Conservation (phyloP, 1,139 yeast species). For the Blastobotrys persicus region DNA sequence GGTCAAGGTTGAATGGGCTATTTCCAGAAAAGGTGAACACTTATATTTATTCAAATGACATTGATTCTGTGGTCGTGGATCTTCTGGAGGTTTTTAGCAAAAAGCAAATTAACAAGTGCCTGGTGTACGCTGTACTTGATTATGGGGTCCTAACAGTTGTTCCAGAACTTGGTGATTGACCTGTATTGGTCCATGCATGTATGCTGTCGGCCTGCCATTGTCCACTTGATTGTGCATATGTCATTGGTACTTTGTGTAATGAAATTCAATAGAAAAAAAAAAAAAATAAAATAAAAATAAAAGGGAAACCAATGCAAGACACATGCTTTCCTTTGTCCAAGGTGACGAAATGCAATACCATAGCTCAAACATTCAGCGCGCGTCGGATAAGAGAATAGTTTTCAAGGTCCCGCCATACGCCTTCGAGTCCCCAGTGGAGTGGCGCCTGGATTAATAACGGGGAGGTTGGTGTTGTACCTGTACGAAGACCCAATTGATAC, state of each 20-base stretch:
- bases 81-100: slow-evolving; percentile 40
- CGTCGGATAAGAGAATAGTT: no score
- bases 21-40: slow-evolving; percentile 22
- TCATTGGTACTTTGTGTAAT: no score
- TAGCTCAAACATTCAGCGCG: no score
- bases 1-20: slow-evolving; percentile 19
- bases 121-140: slow-evolving; percentile 43
- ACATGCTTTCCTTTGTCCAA: no score
- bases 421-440: background rate
- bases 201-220: no score
- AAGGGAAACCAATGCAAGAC: no score
- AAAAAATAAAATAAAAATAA: no score
- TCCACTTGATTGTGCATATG: no score
- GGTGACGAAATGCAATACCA: no score
- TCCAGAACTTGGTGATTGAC: slow-evolving; percentile 39
- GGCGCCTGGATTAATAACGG: background rate
- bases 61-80: slow-evolving; percentile 34
- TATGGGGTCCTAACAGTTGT: slow-evolving; percentile 37
- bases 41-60: slow-evolving; percentile 29
- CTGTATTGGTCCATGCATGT: background rate
- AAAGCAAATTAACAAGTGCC: slow-evolving; percentile 42
- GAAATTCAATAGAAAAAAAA: no score
- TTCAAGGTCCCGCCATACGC: background rate
- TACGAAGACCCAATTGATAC: background rate
- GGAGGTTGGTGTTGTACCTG: background rate